Percentiles rank a stretch among this genome's conserved stretches.
Evolutionary conservation across 192 early-diverging fungal species (phyloP).

Genomic region (Thoreauomyces humboldtii): DNA sequence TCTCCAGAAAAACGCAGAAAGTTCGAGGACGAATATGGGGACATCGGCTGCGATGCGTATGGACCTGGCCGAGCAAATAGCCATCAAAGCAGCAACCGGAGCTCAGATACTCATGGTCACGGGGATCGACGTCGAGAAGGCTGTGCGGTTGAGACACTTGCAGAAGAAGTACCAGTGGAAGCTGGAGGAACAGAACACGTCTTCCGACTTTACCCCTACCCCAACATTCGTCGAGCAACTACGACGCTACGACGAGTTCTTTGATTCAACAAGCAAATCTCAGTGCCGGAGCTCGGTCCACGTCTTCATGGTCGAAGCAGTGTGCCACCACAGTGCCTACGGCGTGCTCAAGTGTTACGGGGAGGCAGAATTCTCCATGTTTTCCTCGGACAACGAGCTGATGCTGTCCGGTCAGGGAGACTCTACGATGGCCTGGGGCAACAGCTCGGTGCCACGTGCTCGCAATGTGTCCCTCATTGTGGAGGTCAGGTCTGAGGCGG

Average conservation of each 20-base stretch:
- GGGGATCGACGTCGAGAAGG: neutral
- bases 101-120: no score
- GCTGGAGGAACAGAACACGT: neutral
- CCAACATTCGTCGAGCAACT: neutral
- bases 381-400: slow-evolving; percentile 2
- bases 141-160: neutral
- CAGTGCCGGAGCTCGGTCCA: neutral
- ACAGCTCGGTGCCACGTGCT: neutral
- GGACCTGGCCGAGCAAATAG: no score
- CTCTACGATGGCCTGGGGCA: slow-evolving; percentile 1
- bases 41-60: no score
- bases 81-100: no score
- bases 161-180: no score
- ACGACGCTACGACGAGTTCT: neutral
- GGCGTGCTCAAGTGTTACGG: neutral
- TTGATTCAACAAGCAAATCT: neutral
- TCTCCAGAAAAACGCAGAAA: no score
- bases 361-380: slow-evolving; percentile 10
- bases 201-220: neutral
- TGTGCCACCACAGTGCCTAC: slow-evolving; percentile 6
- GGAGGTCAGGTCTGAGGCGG: no score
- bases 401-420: neutral
- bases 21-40: no score
- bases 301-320: slow-evolving; percentile 8
- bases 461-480: neutral